Conservation (phyloP, 805 yeast species). For the Monosporozyma servazzii region DNA sequence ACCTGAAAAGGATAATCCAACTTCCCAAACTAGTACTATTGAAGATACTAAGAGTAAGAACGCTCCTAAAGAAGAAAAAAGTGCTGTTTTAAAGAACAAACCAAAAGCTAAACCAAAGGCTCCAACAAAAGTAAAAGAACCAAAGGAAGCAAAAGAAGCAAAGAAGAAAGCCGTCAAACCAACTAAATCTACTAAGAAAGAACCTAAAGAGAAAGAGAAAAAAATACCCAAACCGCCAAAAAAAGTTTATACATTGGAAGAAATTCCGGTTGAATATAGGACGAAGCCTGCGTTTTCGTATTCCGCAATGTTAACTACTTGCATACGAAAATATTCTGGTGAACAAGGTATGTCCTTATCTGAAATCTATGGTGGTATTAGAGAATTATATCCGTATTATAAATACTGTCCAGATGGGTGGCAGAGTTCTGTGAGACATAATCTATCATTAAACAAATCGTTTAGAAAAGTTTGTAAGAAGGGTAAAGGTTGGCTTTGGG, state of each 20-base stretch:
- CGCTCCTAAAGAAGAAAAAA: conserved; percentile 4
- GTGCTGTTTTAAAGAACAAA: neutral
- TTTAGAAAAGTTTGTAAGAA: conserved; percentile 74
- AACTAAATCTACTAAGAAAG: conserved; percentile 22
- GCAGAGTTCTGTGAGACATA: conserved; percentile 92
- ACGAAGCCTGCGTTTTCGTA: conserved; percentile 77
- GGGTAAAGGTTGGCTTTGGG: conserved; percentile 95
- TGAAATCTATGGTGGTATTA: conserved; percentile 80
- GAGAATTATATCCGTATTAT: conserved; percentile 83
- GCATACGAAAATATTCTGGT: conserved; percentile 57
- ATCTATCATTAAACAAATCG: conserved; percentile 74
- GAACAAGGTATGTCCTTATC: conserved; percentile 70
- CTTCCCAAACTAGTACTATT: neutral
- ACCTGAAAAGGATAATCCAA: conserved; percentile 48
- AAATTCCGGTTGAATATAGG: conserved; percentile 81
- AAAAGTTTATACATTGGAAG: conserved; percentile 65
- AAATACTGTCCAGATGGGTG: conserved; percentile 94
- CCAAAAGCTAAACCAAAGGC: conserved; percentile 1
- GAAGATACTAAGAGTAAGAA: conserved; percentile 5
- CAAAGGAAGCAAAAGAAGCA: neutral
- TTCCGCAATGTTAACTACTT: conserved; percentile 71
- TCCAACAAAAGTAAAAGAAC: conserved; percentile 5
- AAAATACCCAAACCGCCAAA: conserved; percentile 47
- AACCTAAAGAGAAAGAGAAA: conserved; percentile 35
- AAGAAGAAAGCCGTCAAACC: conserved; percentile 12